Base-by-base conservation (phyloP, 2,329 filamentous ascomycete species). In the Cadophora sp. region DNA sequence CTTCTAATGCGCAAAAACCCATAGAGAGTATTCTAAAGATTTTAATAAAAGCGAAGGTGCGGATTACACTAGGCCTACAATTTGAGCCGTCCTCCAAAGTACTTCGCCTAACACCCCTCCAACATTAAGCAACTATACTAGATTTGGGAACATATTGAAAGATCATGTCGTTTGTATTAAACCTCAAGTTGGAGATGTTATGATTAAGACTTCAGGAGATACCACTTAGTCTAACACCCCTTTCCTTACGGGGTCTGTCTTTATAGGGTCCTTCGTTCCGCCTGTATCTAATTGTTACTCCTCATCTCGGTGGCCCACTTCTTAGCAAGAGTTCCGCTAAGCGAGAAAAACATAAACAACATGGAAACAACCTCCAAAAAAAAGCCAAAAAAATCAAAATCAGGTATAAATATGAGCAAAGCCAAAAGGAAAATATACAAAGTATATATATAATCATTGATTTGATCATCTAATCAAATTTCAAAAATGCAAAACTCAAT, bases 151-250 rank as follows among this genome's bases (percentile, higher is more conserved):
- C 7, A 43, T 59, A 13, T 39, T 65, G 24, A 65, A 59, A 24
- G 59, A 43, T 43, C 62, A 59, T 14, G 62, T 65, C 7, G 55
- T 65, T 7, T 65, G 62, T 22, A 41, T 65, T 6, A 39, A 59
- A 59, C 43, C 62, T 4, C n/a, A 20, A 18, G 18, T 59, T 2
- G 22, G 36, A 13, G 27, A 59, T 24, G 18, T 59, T 24, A 24
- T 33, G 14, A 27, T 65, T 30, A 30, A 51, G 8, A 5, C 27
- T 48, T 45, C 20, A 39, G 51, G 39, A 13, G 24, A 27, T 1
- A 16, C 7, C 5, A 11, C 22, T 16, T 9, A 20, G 30, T n/a
- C 20, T 7, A 16, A 51, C 14, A 27, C 62, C 20, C 50, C 27
- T 27, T 64, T 50, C 43, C 13, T 64, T 18, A 56, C 51, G 4